Evolutionary conservation across 306 rosid species (phyloP).

Genomic region (Dryas octopetala): DNA sequence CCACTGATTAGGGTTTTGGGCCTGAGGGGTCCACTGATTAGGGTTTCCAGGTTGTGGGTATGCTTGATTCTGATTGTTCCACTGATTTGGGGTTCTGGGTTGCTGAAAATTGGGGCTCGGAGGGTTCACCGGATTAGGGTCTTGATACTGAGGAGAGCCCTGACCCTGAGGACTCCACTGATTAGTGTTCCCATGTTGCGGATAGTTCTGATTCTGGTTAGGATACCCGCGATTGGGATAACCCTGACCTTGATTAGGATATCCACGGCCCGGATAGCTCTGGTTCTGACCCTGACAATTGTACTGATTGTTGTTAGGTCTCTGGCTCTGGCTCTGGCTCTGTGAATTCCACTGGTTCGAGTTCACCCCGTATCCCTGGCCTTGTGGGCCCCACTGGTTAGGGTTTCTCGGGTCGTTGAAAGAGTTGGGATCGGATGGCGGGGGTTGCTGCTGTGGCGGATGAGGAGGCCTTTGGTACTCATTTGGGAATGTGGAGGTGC

Average conservation of each 20-base stretch:
- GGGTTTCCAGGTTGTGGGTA: constrained; percentile 31
- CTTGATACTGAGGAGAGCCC: constrained; percentile 11
- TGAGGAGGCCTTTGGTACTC: constrained; percentile 35
- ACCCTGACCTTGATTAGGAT: constrained; percentile 32
- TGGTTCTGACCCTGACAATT: constrained; percentile 32
- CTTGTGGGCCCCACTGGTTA: constrained; percentile 36
- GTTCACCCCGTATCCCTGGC: constrained; percentile 27
- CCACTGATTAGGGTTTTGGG: constrained; percentile 34
- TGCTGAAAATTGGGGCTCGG: constrained; percentile 39
- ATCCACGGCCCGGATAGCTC: constrained; percentile 15
- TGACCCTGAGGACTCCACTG: constrained; percentile 34
- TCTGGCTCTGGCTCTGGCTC: constrained; percentile 35
- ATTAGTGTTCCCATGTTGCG: constrained; percentile 28
- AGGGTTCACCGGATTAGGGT: constrained; percentile 19
- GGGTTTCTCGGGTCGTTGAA: constrained; percentile 18
- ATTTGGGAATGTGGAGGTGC: constrained; percentile 53
- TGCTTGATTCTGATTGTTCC: constrained; percentile 37
- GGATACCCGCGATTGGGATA: constrained; percentile 21
- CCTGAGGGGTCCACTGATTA: constrained; percentile 36
- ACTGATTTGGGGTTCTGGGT: constrained; percentile 36
- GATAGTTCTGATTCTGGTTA: constrained; percentile 13
- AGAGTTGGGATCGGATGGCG: constrained; percentile 42
- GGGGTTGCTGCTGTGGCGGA: constrained; percentile 25
- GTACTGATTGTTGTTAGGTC: constrained; percentile 6
- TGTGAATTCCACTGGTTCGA: constrained; percentile 34